These are phyloP conservation scores for Euclidium syriacum DNA, from an alignment of 345 rosid genomes.

Conservation along the genomic window DNA sequence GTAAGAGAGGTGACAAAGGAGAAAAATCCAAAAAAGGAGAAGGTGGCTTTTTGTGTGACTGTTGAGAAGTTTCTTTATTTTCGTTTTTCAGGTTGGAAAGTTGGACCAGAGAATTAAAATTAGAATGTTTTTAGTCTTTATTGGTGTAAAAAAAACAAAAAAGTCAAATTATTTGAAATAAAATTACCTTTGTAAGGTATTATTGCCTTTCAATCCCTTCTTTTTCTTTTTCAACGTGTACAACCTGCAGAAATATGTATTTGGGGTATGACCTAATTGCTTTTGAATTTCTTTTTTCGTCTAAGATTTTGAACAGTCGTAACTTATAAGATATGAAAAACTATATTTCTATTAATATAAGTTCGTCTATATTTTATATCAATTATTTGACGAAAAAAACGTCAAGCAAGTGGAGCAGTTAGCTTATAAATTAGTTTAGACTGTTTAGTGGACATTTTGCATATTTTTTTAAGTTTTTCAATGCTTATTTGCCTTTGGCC, in stretches of 20 bases:
- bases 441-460: neutral
- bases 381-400: no score
- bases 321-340: no score
- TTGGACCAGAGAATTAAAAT: constrained; percentile 19
- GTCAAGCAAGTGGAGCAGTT: constrained; percentile 21
- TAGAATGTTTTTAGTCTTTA: neutral
- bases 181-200: neutral
- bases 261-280: constrained; percentile 1
- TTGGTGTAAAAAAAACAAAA: neutral
- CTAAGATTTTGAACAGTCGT: no score
- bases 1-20: constrained; percentile 18
- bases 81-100: constrained; percentile 6
- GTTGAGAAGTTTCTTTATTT: constrained; percentile 14
- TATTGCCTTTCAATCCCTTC: neutral
- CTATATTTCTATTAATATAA: no score
- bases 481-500: constrained; percentile 20
- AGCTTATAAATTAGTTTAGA: neutral
- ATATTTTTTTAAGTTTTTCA: neutral
- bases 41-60: constrained; percentile 17
- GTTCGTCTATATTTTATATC: no score
- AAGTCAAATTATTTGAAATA: constrained; percentile 17
- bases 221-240: constrained; percentile 3
- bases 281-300: no score
- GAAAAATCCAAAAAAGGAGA: constrained; percentile 1
- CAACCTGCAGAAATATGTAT: neutral